Evolutionary conservation across 306 rosid species (phyloP), one percentile per base, ranked within the genome.

Genomic region (Luffa aegyptiaca): DNA sequence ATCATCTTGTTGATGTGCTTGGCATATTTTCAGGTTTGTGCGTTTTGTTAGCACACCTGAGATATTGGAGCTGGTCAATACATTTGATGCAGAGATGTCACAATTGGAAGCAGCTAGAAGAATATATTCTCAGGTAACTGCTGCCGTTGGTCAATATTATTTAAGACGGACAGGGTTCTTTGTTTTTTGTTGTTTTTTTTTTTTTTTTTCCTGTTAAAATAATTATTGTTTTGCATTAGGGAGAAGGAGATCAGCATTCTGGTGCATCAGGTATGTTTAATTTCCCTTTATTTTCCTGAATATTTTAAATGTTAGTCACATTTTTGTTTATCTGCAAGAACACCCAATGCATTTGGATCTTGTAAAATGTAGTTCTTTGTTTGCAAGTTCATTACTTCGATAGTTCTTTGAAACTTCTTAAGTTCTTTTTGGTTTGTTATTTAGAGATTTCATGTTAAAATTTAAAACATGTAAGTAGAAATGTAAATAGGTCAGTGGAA

Each of bases 11-110:
- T 75, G 12, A 75, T 5, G 49, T 53, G 49, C 49, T 75, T 53
- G 48, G 36, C 4, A 16, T 51, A 55, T 55, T 82, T 86, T 59
- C 81, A 96, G 99, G 88, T 96, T 96, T 87, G 98, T 92, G 84
- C 92, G 92, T 75, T 96, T 87, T 85, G 98, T 93, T 76, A 88
- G 93, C 85, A 90, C 90, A 8, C 99, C 99, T 6, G 99, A 96
- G 84, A 85, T 90, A 74, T 82, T 96, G 88, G 99, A 93, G 83
- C 83, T 74, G 91, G 96, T 90, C 83, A 93, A 87, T 80, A 88
- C 91, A 53, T 85, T 76, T 82, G 99, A 96, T 77, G 88, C 93
- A 71, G 99, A 96, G 85, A 89, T 91, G 99, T 89, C 97, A 37
- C 97, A 96, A 78, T 89, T 96, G 93, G 99, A 96, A 83, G 86